These are phyloP conservation scores for Metschnikowia lochheadii DNA, from an alignment of 805 yeast genomes.

Conservation along the genomic window DNA sequence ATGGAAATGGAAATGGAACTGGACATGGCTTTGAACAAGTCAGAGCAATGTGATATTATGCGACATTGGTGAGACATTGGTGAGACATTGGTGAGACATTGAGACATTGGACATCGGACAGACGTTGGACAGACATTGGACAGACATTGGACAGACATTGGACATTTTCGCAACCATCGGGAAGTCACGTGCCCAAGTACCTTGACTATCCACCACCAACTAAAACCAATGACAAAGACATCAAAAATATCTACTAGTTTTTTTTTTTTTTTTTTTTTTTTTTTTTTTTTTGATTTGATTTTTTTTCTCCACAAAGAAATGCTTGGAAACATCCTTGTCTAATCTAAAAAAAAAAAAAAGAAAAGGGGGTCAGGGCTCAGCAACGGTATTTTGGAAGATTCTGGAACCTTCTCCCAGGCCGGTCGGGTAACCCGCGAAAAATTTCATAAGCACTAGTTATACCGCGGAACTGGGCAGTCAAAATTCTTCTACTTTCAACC, in stretches of 20 bases:
- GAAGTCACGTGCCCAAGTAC: not conserved
- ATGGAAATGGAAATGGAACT: too few species aligned
- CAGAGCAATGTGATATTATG: not conserved
- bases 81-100: too few species aligned
- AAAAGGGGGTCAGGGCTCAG: not conserved
- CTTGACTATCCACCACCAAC: not conserved
- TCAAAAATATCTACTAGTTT: too few species aligned
- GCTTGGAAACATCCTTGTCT: too few species aligned
- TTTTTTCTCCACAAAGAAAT: too few species aligned
- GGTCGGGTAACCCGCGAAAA: constrained; percentile 25
- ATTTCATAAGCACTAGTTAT: constrained; percentile 13
- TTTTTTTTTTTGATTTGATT: too few species aligned
- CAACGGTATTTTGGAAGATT: constrained; percentile 9
- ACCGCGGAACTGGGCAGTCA: constrained; percentile 6
- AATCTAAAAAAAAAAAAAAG: too few species aligned
- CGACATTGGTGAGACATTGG: too few species aligned
- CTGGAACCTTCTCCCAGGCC: constrained; percentile 14
- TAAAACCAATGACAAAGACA: not conserved
- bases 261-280: too few species aligned
- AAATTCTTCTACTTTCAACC: constrained; percentile 1
- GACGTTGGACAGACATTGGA: too few species aligned
- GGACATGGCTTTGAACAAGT: too few species aligned
- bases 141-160: not conserved
- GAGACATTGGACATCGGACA: too few species aligned
- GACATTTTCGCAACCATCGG: constrained; percentile 4